Conservation (phyloP, 1,284 basidiomycete species). For the Fomitopsis schrenkii region DNA sequence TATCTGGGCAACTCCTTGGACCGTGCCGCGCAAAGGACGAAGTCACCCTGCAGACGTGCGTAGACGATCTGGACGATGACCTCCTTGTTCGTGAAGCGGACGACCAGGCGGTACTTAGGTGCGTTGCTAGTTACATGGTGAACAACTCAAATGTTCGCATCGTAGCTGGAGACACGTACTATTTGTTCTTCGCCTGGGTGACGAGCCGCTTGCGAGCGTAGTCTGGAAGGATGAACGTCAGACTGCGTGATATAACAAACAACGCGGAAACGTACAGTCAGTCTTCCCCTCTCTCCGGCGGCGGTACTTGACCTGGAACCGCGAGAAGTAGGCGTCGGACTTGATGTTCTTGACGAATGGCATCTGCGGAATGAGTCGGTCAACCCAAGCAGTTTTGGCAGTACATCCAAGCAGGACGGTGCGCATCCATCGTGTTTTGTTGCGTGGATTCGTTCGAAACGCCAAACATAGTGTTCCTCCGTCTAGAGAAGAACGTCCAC, state of each 20-base stretch:
- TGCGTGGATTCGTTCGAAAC: not conserved
- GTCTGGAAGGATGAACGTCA: slow-evolving; percentile 45
- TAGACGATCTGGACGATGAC: slow-evolving; percentile 94
- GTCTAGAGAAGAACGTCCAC: not conserved
- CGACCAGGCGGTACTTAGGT: slow-evolving; percentile 97
- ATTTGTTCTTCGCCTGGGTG: slow-evolving; percentile 99
- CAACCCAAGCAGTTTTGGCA: slow-evolving; percentile 4
- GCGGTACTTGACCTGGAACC: slow-evolving; percentile 97
- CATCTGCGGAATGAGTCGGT: slow-evolving; percentile 49
- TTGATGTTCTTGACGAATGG: slow-evolving; percentile 89
- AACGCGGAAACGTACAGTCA: slow-evolving; percentile 69
- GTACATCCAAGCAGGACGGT: slow-evolving; percentile 31
- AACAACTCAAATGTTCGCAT: not conserved
- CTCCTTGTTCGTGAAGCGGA: slow-evolving; percentile 95
- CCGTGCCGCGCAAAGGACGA: slow-evolving; percentile 83
- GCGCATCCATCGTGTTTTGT: slow-evolving; percentile 24
- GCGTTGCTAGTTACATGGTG: slow-evolving; percentile 57
- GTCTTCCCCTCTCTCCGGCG: slow-evolving; percentile 97
- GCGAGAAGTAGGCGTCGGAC: slow-evolving; percentile 92
- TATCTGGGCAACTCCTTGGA: slow-evolving; percentile 94
- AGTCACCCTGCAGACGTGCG: slow-evolving; percentile 96
- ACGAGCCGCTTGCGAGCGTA: slow-evolving; percentile 96
- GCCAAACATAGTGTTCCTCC: not conserved
- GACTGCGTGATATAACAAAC: not conserved
- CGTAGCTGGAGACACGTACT: slow-evolving; percentile 44